Evolutionary conservation across 2,329 filamentous ascomycete species (phyloP), one percentile per base, ranked within the genome.

Genomic region (Ascochyta rabiei): DNA sequence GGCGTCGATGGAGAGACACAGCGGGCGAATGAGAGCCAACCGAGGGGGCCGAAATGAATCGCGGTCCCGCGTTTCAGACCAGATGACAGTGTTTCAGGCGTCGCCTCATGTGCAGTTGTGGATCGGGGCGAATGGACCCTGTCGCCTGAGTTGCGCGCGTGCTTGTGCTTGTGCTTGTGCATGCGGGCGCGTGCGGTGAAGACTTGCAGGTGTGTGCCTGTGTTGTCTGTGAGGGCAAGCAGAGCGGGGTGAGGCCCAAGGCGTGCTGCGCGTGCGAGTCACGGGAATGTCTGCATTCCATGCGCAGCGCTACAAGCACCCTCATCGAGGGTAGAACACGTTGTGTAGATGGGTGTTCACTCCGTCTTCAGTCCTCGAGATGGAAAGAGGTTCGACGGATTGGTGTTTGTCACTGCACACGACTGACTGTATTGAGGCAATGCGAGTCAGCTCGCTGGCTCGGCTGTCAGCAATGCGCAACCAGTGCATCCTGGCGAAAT

Each of bases 41-140:
- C 35, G 41, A 45, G 44, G 47, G 21, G 21, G 39, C 58, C 59
- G 62, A 72, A 61, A 68, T 71, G 67, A 72, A 61, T 54, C 60
- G 62, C 59, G 61, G 49, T 59, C 45, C 48, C 52, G 63, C 52
- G 72, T 75, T 73, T 75, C 72, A 75, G 66, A 47, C 39, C 44
- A 48, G 44, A 52, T 63, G 53, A 59, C 53, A 53, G 67, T 45
- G 68, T 74, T 75, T 74, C 72, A 71, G 63, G 47, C n/a, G n/a
- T n/a, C n/a, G n/a, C n/a, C n/a, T n/a, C n/a, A n/a, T n/a, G n/a
- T 55, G 10, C 37, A 30, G 35, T 23, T 50, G 52, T 55, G 46
- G 46, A 35, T 37, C 31, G 24, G n/a, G 41, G 46, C 35, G 31
- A 50, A 31, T 37, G 37, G 46, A 50, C 37, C 52, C 52, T 47